Conservation (phyloP, 805 yeast species). For the Metschnikowia anglica region DNA sequence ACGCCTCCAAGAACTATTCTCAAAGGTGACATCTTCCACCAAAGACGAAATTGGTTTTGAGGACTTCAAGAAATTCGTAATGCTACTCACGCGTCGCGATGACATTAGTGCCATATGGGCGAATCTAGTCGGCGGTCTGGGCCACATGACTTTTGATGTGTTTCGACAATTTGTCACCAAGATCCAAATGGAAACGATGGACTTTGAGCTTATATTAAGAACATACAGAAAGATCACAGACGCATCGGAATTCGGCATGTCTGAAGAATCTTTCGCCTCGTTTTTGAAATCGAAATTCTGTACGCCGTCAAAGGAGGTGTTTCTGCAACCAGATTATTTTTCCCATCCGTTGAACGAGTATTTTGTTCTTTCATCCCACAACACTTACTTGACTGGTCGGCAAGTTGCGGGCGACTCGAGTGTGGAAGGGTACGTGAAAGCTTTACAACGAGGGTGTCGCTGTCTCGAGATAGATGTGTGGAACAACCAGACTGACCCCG, state of each 20-base stretch:
- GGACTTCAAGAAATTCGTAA: constrained; percentile 76
- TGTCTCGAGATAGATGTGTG: constrained; percentile 95
- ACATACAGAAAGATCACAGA: constrained; percentile 28
- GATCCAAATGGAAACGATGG: constrained; percentile 48
- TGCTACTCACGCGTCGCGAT: constrained; percentile 58
- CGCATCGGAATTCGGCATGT: background rate
- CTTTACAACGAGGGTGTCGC: constrained; percentile 87
- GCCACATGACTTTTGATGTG: constrained; percentile 22
- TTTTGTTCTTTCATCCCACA: constrained; percentile 89
- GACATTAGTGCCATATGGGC: constrained; percentile 60
- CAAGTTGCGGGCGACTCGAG: constrained; percentile 88
- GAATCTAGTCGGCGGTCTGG: constrained; percentile 22
- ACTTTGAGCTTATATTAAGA: constrained; percentile 28
- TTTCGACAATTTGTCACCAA: constrained; percentile 42
- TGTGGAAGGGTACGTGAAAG: constrained; percentile 83
- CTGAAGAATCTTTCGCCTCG: constrained; percentile 4
- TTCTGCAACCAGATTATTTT: constrained; percentile 24
- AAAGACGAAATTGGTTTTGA: constrained; percentile 53
- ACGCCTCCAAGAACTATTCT: constrained; percentile 51
- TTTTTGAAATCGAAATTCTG: constrained; percentile 16
- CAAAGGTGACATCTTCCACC: constrained; percentile 34
- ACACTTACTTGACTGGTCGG: constrained; percentile 84
- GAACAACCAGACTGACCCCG: constrained; percentile 62
- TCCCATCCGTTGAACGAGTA: constrained; percentile 75
- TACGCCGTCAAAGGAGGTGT: constrained; percentile 10